Base-by-base conservation (phyloP, 208 protist species). In the Acanthamoeba triangularis region DNA sequence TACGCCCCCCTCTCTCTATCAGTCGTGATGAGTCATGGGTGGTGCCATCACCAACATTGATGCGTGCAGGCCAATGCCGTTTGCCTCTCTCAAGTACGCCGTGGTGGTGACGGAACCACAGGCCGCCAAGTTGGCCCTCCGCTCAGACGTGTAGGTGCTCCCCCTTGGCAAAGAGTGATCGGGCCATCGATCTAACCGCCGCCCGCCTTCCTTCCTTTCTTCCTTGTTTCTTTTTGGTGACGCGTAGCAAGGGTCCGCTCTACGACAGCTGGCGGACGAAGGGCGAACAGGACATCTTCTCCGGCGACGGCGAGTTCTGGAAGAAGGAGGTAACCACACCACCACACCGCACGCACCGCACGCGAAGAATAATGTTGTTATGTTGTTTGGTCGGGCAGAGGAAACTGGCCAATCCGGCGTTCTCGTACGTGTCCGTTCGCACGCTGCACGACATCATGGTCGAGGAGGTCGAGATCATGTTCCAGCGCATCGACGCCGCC, bases 371-470 rank as follows among this genome's bases (percentile, higher is more conserved):
- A 28, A 67, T 7, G 61, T 28, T 67, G 61, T n/a, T n/a, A 33
- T 74, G 11, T n/a, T 13, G 65, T 54, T 72, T 6, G 65, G 14
- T 14, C 8, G 16, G 8, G 30, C 35, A 85, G 76, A 85, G 76
- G 44, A 23, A 37, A 30, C 44, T 85, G 16, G 76, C 76, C 35
- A 85, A 85, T 25, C 76, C 76, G 6, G 76, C 76, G n/a, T 85
- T 85, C n/a, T 85, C 76, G 35, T 85, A 16, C 41, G 11, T 56
- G 41, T 49, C 76, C 16, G 76, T 85, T 1, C 76, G 76, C 76
- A 85, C 54, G 76, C 41, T 85, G 10, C 76, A 85, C 41, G 76
- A 85, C 28, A 85, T 85, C 76, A 85, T 85, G 76, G 76, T 85
- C 0, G 76, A 85, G 76, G 76, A 85, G n/a, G 47, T 85, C 5